A percentile compares a stretch with the other conserved stretches of the same genome.
Conservation (phyloP, 116 monocot genomes). For the Phalaenopsis hybrid region DNA sequence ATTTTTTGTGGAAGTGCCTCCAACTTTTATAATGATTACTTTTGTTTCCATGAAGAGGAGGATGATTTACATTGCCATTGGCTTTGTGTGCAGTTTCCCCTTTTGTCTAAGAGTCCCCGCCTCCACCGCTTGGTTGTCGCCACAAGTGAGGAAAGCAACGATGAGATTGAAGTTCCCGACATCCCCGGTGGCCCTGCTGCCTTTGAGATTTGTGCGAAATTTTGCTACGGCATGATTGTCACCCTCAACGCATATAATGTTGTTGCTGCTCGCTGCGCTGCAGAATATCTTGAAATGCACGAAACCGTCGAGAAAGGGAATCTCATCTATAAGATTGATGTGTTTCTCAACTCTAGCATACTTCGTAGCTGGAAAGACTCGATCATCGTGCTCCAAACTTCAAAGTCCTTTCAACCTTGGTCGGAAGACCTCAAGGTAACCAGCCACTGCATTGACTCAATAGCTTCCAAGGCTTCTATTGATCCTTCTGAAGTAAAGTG, state of each 20-base stretch:
- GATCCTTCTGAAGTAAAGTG: slow-evolving; percentile 52
- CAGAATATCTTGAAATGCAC: slow-evolving; percentile 27
- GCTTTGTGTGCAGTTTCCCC: slow-evolving; percentile 37
- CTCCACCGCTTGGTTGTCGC: slow-evolving; percentile 37
- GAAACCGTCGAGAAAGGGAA: slow-evolving; percentile 47
- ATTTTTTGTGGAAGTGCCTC: background rate
- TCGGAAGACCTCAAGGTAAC: slow-evolving; percentile 46
- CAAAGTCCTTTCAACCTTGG: slow-evolving; percentile 33
- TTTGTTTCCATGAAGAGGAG: background rate
- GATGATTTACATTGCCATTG: slow-evolving; percentile 6
- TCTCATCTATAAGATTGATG: slow-evolving; percentile 51
- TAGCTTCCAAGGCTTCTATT: slow-evolving; percentile 37
- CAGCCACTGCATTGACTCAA: slow-evolving; percentile 44
- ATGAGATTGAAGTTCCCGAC: slow-evolving; percentile 39
- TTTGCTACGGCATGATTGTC: slow-evolving; percentile 56
- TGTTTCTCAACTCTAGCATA: slow-evolving; percentile 37
- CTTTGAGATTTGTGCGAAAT: slow-evolving; percentile 56
- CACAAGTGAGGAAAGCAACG: slow-evolving; percentile 28
- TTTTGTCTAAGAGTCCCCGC: slow-evolving; percentile 41
- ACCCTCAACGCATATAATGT: slow-evolving; percentile 62
- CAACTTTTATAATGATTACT: background rate
- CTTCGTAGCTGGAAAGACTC: slow-evolving; percentile 53
- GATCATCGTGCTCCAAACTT: slow-evolving; percentile 44
- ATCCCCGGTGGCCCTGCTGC: slow-evolving; percentile 48
- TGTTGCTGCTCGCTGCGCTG: slow-evolving; percentile 43